These are phyloP conservation scores for Fusarium udum DNA, from an alignment of 2,329 filamentous ascomycete species.

Conservation along the genomic window DNA sequence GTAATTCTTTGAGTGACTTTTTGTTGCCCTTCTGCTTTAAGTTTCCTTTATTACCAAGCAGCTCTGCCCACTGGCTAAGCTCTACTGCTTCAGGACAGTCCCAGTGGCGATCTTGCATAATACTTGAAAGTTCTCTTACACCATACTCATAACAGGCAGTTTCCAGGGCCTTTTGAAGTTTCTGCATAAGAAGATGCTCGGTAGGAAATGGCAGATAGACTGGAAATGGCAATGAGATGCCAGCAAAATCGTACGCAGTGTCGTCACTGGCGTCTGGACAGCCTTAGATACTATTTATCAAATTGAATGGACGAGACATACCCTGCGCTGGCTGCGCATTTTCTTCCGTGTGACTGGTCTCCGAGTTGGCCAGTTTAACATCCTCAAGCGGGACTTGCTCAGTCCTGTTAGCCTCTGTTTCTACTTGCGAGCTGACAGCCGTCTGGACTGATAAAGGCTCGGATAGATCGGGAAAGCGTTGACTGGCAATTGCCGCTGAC, in stretches of 20 bases:
- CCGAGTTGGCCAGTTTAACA: background rate
- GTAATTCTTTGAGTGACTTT: fast-evolving
- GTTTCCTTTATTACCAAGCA: fast-evolving
- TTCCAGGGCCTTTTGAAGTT: fast-evolving
- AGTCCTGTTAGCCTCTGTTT: background rate
- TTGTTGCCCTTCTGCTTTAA: fast-evolving
- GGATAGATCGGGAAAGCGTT: background rate
- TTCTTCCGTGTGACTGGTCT: background rate
- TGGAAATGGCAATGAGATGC: fast-evolving
- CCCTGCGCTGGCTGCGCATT: fast-evolving
- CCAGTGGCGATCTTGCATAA: fast-evolving
- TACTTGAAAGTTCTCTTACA: fast-evolving
- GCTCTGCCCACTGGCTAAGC: fast-evolving
- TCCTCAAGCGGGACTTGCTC: background rate
- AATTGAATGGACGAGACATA: background rate
- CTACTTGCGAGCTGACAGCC: fast-evolving
- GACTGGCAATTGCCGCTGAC: background rate
- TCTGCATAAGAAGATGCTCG: background rate
- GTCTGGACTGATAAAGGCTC: background rate
- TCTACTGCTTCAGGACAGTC: background rate
- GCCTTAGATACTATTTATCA: background rate
- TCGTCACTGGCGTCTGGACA: fast-evolving
- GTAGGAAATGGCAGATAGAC: background rate
- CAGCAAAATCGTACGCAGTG: fast-evolving
- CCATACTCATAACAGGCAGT: fast-evolving